phyloP scores from a whole-genome alignment of 2,329 filamentous ascomycete species.

The Venturia pyrina region DNA sequence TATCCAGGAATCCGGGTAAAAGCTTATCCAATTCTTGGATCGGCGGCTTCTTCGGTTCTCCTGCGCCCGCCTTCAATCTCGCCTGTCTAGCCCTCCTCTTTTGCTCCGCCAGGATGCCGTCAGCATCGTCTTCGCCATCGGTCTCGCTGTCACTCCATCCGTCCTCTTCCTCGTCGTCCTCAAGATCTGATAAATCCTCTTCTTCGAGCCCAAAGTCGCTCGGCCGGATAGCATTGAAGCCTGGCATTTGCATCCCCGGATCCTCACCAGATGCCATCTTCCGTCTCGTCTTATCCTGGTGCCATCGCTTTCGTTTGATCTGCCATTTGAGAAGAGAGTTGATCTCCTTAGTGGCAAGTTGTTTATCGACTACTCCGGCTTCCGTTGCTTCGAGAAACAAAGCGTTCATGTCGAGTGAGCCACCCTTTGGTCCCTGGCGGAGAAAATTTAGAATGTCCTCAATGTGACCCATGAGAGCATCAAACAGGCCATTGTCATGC shows the following conservation, averaged over 20 bases:
- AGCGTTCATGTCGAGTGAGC: constrained; percentile 88
- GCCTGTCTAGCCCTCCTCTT: constrained; percentile 66
- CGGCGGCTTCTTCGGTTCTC: constrained; percentile 71
- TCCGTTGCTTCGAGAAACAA: constrained; percentile 73
- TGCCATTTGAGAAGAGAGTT: constrained; percentile 86
- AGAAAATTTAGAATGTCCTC: constrained; percentile 92
- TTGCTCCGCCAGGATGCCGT: constrained; percentile 81
- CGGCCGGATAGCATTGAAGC: constrained; percentile 54
- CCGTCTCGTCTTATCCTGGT: constrained; percentile 92
- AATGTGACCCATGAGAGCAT: constrained; percentile 93
- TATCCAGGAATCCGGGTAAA: constrained; percentile 66
- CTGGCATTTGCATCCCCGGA: constrained; percentile 35
- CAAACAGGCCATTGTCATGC: constrained; percentile 93
- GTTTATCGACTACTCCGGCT: constrained; percentile 57
- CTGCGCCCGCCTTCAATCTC: constrained; percentile 66
- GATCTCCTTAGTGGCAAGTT: constrained; percentile 68
- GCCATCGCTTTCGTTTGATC: constrained; percentile 92
- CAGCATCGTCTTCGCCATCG: constrained; percentile 50
- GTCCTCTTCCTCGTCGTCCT: constrained; percentile 54
- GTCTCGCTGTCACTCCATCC: constrained; percentile 59
- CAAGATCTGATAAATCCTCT: constrained; percentile 74
- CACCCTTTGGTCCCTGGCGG: constrained; percentile 65
- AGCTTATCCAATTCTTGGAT: constrained; percentile 74
- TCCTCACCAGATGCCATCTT: constrained; percentile 72
- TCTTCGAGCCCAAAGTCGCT: constrained; percentile 85